A percentile compares a stretch with the other conserved stretches of the same genome.
These are phyloP conservation scores for Knufia petricola DNA, from an alignment of 2,329 filamentous ascomycete genomes.

Conservation along the genomic window DNA sequence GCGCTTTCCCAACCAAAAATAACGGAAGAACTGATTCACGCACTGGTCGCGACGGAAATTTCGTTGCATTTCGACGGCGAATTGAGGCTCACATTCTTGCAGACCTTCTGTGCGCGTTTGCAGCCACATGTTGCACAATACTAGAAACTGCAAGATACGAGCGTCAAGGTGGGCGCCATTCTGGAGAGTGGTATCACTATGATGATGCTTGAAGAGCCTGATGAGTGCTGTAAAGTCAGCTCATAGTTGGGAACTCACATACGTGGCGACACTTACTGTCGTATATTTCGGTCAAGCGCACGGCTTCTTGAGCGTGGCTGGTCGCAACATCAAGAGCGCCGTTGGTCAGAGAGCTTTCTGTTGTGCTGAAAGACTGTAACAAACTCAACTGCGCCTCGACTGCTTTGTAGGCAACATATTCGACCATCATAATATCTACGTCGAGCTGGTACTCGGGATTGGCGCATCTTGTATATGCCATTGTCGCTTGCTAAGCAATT, in stretches of 20 bases:
- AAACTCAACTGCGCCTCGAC: constrained; percentile 14
- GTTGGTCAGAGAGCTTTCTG: neutral
- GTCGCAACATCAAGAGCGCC: neutral
- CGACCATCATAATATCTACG: constrained; percentile 22
- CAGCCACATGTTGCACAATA: constrained; percentile 11
- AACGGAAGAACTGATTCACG: constrained; percentile 6
- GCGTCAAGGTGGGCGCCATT: constrained; percentile 9
- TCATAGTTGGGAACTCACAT: no score
- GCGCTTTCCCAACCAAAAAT: neutral
- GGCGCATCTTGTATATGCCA: constrained; percentile 19
- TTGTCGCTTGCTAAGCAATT: neutral
- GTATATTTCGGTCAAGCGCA: constrained; percentile 4
- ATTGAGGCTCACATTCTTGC: neutral
- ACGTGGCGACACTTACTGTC: neutral
- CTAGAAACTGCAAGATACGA: constrained; percentile 17
- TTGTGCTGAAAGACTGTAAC: neutral
- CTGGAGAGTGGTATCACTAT: constrained; percentile 8
- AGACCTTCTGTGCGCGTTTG: neutral
- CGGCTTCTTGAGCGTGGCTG: neutral
- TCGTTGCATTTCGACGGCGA: neutral
- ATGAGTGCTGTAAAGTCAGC: constrained; percentile 6
- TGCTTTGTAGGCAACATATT: constrained; percentile 21
- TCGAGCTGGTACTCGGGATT: constrained; percentile 20
- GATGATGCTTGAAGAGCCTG: constrained; percentile 14
- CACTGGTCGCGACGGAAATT: neutral